phyloP scores from a whole-genome alignment of 2,329 filamentous ascomycete species.

The Rutstroemia sydowiana region DNA sequence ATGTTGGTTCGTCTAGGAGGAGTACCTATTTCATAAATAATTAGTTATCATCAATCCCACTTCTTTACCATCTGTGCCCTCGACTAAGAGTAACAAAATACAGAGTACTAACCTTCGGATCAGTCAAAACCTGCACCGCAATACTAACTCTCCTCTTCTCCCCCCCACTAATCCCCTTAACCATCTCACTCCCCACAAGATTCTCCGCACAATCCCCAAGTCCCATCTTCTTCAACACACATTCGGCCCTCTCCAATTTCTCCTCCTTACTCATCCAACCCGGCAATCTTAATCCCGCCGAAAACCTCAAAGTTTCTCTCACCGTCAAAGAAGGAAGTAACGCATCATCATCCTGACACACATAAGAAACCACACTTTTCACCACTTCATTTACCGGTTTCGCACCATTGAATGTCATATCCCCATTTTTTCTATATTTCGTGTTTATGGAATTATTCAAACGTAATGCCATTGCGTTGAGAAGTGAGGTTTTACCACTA shows the following conservation, averaged over 20 bases:
- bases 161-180: conserved; percentile 74
- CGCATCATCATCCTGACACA: conserved; percentile 72
- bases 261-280: conserved; percentile 62
- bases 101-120: conserved; percentile 63
- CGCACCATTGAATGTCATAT: conserved; percentile 63
- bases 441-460: conserved; percentile 55
- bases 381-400: conserved; percentile 61
- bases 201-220: conserved; percentile 73
- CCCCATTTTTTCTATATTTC: conserved; percentile 53
- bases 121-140: conserved; percentile 69
- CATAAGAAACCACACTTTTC: conserved; percentile 66
- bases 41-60: too few relatives aligned
- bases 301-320: conserved; percentile 64
- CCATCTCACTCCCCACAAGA: conserved; percentile 60
- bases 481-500: conserved; percentile 66
- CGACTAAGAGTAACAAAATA: too few relatives aligned
- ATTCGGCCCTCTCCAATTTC: conserved; percentile 61
- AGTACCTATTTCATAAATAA: conserved; percentile 38
- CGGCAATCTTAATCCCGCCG: conserved; percentile 63
- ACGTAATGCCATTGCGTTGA: conserved; percentile 65
- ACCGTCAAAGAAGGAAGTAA: conserved; percentile 68
- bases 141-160: conserved; percentile 74
- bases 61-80: too few relatives aligned
- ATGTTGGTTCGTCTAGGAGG: conserved; percentile 69
- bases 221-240: conserved; percentile 67